Evolutionary conservation across 169 alveolate species (phyloP).

Genomic region (Theileria annulata): DNA sequence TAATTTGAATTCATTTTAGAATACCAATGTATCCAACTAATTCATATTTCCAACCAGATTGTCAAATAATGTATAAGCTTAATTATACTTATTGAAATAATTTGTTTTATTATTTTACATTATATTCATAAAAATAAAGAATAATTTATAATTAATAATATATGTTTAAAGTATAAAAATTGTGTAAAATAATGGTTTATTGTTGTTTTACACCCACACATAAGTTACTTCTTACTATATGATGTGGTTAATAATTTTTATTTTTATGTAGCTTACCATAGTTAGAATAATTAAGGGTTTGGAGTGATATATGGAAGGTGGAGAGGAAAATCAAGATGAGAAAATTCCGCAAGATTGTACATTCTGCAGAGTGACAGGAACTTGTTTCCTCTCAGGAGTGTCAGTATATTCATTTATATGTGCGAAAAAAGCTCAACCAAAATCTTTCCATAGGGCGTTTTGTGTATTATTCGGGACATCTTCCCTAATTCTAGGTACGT

Average conservation of each 20-base stretch:
- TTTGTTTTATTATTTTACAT: not conserved
- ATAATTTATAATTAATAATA: not conserved
- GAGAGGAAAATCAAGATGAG: constrained; percentile 10
- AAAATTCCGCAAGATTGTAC: constrained; percentile 52
- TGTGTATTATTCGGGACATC: constrained; percentile 36
- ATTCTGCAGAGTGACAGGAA: constrained; percentile 64
- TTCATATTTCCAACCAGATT: not conserved
- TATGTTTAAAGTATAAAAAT: not conserved
- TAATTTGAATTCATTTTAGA: not conserved
- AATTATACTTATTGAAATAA: not conserved
- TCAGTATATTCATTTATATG: constrained; percentile 55
- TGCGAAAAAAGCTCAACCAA: constrained; percentile 29
- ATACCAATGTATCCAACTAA: not conserved
- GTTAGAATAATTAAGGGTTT: not conserved
- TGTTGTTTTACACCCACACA: not conserved
- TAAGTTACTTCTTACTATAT: not conserved
- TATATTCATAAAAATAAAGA: not conserved
- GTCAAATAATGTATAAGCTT: not conserved
- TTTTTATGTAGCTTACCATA: not conserved
- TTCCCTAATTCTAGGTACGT: constrained; percentile 50
- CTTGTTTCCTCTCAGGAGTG: constrained; percentile 45
- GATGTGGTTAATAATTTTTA: not conserved
- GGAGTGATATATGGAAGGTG: constrained; percentile 21
- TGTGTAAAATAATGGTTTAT: not conserved
- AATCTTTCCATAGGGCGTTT: constrained; percentile 45